Percentiles rank a stretch among this genome's conserved stretches.
These are phyloP conservation scores for Cytospora chrysosperma DNA, from an alignment of 2,329 filamentous ascomycete species.

Conservation along the genomic window DNA sequence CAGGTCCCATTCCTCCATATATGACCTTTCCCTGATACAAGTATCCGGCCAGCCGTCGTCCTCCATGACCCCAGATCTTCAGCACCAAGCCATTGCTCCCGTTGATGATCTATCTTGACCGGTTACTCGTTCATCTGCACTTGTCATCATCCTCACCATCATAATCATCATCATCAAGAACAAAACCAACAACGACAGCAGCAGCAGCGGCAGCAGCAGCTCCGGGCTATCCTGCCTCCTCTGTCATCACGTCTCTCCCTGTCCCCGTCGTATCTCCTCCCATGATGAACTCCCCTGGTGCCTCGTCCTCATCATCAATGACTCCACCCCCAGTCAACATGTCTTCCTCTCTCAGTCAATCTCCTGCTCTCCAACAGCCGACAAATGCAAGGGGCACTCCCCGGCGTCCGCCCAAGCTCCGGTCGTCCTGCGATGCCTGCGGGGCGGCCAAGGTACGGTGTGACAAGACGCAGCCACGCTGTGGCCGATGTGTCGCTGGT, in stretches of 20 bases:
- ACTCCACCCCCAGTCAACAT: conserved; percentile 15
- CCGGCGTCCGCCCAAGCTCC: conserved; percentile 23
- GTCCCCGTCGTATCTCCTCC: neutral
- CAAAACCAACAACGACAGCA: neutral
- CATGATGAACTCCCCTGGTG: conserved; percentile 16
- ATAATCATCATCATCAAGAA: neutral
- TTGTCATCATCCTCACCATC: neutral
- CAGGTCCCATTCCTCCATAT: conserved; percentile 1
- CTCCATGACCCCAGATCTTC: conserved; percentile 8
- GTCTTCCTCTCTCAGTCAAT: conserved; percentile 7
- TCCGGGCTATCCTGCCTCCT: neutral
- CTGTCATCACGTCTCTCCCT: neutral
- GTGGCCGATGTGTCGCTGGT: conserved; percentile 22
- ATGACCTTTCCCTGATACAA: conserved; percentile 18
- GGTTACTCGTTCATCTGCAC: neutral
- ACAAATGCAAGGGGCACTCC: conserved; percentile 19
- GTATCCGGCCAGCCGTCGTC: conserved; percentile 19
- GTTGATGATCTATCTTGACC: neutral
- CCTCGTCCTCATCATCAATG: conserved; percentile 13
- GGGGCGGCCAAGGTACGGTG: conserved; percentile 25
- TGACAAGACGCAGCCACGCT: conserved; percentile 24
- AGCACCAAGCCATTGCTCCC: neutral
- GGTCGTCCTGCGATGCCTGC: conserved; percentile 25
- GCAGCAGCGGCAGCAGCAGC: too few species aligned
- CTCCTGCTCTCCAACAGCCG: conserved; percentile 3